Conservation (phyloP, 2,329 filamentous ascomycete genomes). For the Talaromyces atroroseus region DNA sequence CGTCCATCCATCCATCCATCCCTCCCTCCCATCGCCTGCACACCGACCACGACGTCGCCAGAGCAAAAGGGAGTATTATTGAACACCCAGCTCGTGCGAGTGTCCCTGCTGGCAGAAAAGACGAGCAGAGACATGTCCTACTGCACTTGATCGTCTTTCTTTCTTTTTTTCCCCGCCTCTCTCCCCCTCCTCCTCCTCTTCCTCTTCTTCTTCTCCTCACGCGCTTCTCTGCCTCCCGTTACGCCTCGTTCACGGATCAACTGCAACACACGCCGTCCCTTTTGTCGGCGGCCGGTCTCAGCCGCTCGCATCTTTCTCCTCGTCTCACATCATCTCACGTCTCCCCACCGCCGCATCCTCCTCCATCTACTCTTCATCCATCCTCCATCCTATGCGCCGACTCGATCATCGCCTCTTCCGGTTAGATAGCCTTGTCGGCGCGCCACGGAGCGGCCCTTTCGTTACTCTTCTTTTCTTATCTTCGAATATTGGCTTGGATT, state of each 20-base stretch:
- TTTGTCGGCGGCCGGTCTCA: slow-evolving; percentile 3
- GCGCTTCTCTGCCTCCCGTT: slow-evolving; percentile 1
- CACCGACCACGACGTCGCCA: not conserved
- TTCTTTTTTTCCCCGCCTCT: too few species aligned
- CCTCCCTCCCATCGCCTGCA: not conserved
- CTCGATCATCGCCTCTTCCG: not conserved
- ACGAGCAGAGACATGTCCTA: not conserved
- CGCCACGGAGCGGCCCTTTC: not conserved
- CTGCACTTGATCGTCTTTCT: not conserved
- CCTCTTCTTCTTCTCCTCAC: too few species aligned
- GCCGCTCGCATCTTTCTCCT: slow-evolving; percentile 6
- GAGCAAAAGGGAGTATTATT: too few species aligned
- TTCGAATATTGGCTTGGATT: not conserved
- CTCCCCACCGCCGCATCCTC: slow-evolving; percentile 4
- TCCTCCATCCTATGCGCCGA: slow-evolving; percentile 13
- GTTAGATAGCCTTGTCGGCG: not conserved
- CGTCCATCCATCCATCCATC: not conserved
- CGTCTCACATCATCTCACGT: slow-evolving; percentile 7
- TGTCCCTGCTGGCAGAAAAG: not conserved
- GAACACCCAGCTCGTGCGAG: too few species aligned
- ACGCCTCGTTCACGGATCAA: slow-evolving; percentile 6
- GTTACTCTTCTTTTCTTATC: not conserved
- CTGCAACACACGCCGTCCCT: not conserved
- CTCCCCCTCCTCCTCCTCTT: not conserved
- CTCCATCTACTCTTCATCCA: not conserved